Conservation (phyloP, 106 monocot genomes). For the Dendrobium catenatum region DNA sequence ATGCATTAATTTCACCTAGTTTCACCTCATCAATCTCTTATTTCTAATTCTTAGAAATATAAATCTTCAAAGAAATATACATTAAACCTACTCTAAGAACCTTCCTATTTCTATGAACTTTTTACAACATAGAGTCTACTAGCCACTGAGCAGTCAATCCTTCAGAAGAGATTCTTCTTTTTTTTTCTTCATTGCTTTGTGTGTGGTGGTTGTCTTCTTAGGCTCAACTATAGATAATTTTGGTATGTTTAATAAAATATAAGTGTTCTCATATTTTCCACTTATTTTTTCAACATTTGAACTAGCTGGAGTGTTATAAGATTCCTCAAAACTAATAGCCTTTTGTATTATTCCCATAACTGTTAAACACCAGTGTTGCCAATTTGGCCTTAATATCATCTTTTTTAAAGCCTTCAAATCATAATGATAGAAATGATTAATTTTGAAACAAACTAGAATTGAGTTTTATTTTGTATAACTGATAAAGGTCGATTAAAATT, state of each 20-base stretch:
- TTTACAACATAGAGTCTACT: too few relatives aligned
- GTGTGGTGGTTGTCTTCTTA: background rate
- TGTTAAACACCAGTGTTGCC: background rate
- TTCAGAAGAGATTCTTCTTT: background rate
- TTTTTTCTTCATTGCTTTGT: background rate
- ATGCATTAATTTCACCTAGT: too few relatives aligned
- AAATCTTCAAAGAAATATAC: conserved; percentile 33
- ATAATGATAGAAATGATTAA: background rate
- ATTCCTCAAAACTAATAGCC: background rate
- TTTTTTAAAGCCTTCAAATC: background rate
- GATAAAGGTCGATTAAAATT: background rate
- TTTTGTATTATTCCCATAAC: background rate
- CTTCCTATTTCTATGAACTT: conserved; percentile 13
- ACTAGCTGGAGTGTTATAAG: background rate
- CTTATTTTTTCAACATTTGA: background rate
- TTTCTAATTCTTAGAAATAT: conserved; percentile 26
- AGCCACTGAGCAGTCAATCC: conserved; percentile 11
- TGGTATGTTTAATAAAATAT: background rate
- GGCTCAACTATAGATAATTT: background rate
- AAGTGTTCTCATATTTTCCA: background rate
- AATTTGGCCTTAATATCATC: background rate
- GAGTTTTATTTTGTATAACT: too few relatives aligned
- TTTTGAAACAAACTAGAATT: too few relatives aligned
- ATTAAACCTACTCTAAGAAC: conserved; percentile 25
- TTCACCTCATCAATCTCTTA: background rate